These are phyloP conservation scores for Boletus vinaceobasis DNA, from an alignment of 768 basidiomycete genomes.

Conservation along the genomic window DNA sequence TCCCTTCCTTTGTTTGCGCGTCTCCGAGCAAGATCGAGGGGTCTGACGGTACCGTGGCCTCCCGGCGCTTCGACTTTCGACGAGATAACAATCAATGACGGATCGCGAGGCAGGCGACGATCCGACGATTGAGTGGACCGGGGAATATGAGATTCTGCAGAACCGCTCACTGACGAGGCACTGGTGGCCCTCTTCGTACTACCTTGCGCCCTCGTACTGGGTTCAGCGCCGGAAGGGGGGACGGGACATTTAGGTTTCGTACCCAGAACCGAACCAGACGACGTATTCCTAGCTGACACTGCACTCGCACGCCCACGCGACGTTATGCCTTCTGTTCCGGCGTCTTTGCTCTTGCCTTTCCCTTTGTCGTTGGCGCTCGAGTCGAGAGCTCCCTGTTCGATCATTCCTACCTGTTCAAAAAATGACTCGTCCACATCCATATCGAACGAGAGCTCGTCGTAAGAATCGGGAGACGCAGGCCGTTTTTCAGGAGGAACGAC, in stretches of 20 bases:
- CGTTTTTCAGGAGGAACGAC: constrained; percentile 4
- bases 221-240: constrained; percentile 14
- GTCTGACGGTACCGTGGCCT: background rate
- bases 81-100: constrained; percentile 22
- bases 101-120: constrained; percentile 16
- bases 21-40: constrained; percentile 7
- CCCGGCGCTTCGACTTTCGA: constrained; percentile 16
- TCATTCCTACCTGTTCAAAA: constrained; percentile 35
- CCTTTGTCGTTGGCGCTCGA: constrained; percentile 12
- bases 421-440: constrained; percentile 39
- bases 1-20: background rate
- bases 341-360: constrained; percentile 20
- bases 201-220: constrained; percentile 9
- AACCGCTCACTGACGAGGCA: constrained; percentile 14
- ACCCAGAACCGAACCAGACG: constrained; percentile 14
- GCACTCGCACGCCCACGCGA: background rate
- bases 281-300: constrained; percentile 2
- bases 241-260: constrained; percentile 9
- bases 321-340: background rate
- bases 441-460: constrained; percentile 34
- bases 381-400: constrained; percentile 20
- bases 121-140: constrained; percentile 17
- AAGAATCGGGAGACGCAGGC: constrained; percentile 25
- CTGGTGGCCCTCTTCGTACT: constrained; percentile 4
- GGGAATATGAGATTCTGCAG: constrained; percentile 11